A percentile compares a stretch with the other conserved stretches of the same genome.
phyloP scores from a whole-genome alignment of 169 alveolate species.

The Eimeria falciformis region DNA sequence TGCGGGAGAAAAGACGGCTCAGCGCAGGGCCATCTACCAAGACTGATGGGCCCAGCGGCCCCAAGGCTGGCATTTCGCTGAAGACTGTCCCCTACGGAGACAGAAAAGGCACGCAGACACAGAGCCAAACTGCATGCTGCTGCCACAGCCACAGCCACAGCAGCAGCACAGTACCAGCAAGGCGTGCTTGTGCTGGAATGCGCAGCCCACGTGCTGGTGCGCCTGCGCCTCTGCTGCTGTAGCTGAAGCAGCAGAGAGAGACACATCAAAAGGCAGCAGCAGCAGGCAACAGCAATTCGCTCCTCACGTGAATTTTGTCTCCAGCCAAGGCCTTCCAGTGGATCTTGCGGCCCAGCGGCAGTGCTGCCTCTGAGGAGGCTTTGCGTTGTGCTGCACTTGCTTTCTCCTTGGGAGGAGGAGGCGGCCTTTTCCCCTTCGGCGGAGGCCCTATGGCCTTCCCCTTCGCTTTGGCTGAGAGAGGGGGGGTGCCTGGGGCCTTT shows the following conservation, averaged over 20 bases:
- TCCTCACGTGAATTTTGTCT: slow-evolving; percentile 58
- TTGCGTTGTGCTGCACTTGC: background rate
- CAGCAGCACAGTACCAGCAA: background rate
- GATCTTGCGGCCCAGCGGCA: slow-evolving; percentile 80
- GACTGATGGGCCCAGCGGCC: slow-evolving; percentile 38
- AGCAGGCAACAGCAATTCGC: background rate
- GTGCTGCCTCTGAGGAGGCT: slow-evolving; percentile 45
- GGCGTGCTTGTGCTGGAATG: background rate
- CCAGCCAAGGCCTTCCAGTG: slow-evolving; percentile 82
- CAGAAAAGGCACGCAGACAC: background rate
- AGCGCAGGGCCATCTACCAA: slow-evolving; percentile 26
- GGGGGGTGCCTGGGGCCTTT: slow-evolving; percentile 29
- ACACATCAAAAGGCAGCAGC: slow-evolving; percentile 4
- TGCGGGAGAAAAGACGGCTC: slow-evolving; percentile 32
- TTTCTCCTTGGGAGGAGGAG: slow-evolving; percentile 50
- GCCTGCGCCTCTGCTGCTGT: background rate
- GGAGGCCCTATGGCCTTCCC: slow-evolving; percentile 39
- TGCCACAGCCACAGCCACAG: background rate
- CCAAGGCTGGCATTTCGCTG: slow-evolving; percentile 76
- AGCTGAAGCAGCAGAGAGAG: background rate
- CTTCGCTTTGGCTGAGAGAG: background rate
- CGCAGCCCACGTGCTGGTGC: background rate
- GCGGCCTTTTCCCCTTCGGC: slow-evolving; percentile 34
- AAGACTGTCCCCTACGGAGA: slow-evolving; percentile 79
- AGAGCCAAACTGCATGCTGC: background rate